Base-by-base conservation (phyloP, 768 basidiomycete genomes). In the Russula virescens region DNA sequence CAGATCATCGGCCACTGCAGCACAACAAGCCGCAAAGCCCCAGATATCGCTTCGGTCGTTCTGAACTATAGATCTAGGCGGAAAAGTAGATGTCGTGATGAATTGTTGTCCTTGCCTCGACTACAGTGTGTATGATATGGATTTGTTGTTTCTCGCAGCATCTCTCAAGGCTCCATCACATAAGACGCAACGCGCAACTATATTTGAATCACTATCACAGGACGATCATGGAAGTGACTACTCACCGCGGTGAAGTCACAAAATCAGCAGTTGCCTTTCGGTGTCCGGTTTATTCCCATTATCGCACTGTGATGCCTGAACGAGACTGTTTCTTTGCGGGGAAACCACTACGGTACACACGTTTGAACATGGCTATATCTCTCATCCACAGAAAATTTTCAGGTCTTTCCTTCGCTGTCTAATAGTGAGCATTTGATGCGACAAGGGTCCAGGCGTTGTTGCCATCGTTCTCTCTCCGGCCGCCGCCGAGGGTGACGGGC, bases 11-110 rank as follows among this genome's bases (percentile, higher is more conserved):
- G 43, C 42, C 40, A 28, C 40, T 13, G 8, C 65, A 14, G 6
- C 50, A 19, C 61, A 61, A 38, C 58, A 52, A 23, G 43, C 53
- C 19, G 42, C 61, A 26, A 68, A 66, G 46, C 67, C 67, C 2
- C 67, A 68, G 38, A 68, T 68, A 59, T 68, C 65, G 8, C 61
- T 68, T 35, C 65, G 67, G 28, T 66, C 67, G 26, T 68, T 68
- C 13, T 68, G 46, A 54, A 54, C 26, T 26, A n/a, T 38, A 40
- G 26, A 51, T 58, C 23, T 49, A 47, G 50, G 45, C 38, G 38
- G 46, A 53, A 55, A 47, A 53, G 31, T 54, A 58, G 35, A 42
- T 52, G 16, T 46, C 21, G 19, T 55, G 6, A 8, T 31, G 31
- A 31, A 58, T 46, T 58, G 11, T 26, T 43, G 52, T 58, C 40